Percentiles rank a stretch among this genome's conserved stretches.
Conservation (phyloP, 306 rosid genomes). For the Vigna hirtella region DNA sequence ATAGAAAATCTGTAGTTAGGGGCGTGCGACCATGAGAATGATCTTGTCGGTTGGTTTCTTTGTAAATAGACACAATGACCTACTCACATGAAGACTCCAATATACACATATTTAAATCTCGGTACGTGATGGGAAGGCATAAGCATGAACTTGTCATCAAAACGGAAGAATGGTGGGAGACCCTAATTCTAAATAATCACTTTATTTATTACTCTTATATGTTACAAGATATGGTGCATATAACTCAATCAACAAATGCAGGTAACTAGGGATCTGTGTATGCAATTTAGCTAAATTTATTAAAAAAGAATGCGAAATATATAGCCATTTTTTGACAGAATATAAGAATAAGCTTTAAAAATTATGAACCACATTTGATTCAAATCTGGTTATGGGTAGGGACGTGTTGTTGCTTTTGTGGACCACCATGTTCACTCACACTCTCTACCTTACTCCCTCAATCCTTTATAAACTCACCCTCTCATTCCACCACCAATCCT, state of each 20-base stretch:
- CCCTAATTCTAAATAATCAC: constrained; percentile 20
- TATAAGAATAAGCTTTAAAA: neutral
- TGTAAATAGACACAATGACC: constrained; percentile 51
- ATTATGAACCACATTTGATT: neutral
- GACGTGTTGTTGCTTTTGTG: constrained; percentile 1
- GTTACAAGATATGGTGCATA: constrained; percentile 3
- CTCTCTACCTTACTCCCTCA: too few species aligned
- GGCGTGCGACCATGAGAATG: constrained; percentile 13
- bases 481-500: neutral
- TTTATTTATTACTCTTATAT: constrained; percentile 23
- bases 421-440: neutral
- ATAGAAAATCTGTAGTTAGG: constrained; percentile 1
- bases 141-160: constrained; percentile 25
- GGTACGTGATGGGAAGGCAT: constrained; percentile 46
- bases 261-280: constrained; percentile 19
- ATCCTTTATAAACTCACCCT: constrained; percentile 54
- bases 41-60: constrained; percentile 37
- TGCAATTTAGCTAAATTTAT: neutral
- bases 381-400: neutral
- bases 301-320: neutral
- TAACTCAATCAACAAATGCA: constrained; percentile 42
- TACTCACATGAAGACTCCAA: constrained; percentile 28
- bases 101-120: constrained; percentile 28
- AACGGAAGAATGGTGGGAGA: constrained; percentile 29
- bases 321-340: neutral